Evolutionary conservation across 208 protist species (phyloP).

Genomic region (Zelonia costaricensis): DNA sequence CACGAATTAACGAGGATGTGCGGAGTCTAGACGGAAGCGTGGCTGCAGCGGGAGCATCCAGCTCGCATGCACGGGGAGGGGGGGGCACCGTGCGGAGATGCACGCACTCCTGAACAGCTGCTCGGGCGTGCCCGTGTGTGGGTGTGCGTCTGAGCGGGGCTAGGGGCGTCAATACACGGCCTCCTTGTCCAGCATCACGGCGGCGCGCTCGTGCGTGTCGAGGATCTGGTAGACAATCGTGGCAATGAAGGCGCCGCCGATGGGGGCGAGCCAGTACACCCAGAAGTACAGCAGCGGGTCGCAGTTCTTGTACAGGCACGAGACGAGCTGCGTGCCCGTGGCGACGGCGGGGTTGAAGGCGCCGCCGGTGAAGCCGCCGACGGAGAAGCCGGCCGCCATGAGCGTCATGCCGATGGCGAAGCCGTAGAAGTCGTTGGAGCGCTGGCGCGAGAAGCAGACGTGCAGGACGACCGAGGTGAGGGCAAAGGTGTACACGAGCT

Average conservation of each 20-base stretch:
- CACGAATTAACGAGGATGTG: no score
- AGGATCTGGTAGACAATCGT: conserved; percentile 84
- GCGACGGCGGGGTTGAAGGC: conserved; percentile 86
- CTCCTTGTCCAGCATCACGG: conserved; percentile 24
- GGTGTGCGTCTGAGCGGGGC: no score
- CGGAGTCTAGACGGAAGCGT: no score
- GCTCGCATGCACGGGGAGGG: no score
- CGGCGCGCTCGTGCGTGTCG: conserved; percentile 61
- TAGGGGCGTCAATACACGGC: conserved; percentile 46
- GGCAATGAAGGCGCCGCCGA: conserved; percentile 78
- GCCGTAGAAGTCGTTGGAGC: conserved; percentile 84
- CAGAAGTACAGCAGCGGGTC: conserved; percentile 66
- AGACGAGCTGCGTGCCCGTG: conserved; percentile 69
- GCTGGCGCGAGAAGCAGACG: conserved; percentile 81
- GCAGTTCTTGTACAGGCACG: conserved; percentile 75
- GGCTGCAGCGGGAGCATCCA: no score
- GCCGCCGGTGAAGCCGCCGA: conserved; percentile 61
- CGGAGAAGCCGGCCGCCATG: conserved; percentile 69
- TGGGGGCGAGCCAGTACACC: conserved; percentile 88
- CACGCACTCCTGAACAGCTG: no score
- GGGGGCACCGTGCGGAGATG: no score
- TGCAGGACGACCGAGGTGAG: conserved; percentile 81
- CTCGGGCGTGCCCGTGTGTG: neutral
- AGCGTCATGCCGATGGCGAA: conserved; percentile 79
- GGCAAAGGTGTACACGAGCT: conserved; percentile 85